Percentiles rank a stretch among this genome's conserved stretches.
Evolutionary conservation across 176 grass and related monocot genomes (phyloP).

Genomic region (Guadua angustifolia): DNA sequence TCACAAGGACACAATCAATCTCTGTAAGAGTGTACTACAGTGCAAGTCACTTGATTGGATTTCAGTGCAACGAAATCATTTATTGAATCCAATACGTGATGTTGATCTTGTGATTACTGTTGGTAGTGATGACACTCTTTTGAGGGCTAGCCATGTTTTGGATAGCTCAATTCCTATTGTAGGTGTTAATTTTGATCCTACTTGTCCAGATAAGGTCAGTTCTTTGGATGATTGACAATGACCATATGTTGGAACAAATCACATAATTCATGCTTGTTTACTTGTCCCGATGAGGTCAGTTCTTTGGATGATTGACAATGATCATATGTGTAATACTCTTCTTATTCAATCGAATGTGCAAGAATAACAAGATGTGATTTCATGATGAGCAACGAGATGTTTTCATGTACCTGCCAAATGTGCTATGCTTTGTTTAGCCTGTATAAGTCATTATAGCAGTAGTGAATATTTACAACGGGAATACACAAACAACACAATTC

Average conservation of each 20-base stretch:
- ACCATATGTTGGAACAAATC: conserved; percentile 9
- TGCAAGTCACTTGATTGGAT: conserved; percentile 59
- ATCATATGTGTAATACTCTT: no score
- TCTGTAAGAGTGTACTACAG: conserved; percentile 63
- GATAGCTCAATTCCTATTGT: conserved; percentile 73
- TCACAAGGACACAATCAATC: conserved; percentile 77
- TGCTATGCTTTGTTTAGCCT: no score
- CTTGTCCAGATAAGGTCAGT: conserved; percentile 67
- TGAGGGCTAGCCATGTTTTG: conserved; percentile 81
- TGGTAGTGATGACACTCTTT: conserved; percentile 86
- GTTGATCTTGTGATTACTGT: conserved; percentile 87
- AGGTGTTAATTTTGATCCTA: conserved; percentile 95
- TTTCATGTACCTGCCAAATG: no score
- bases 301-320: no score
- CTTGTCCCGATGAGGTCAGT: no score
- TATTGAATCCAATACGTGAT: conserved; percentile 62
- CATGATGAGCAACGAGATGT: no score
- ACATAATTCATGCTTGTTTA: neutral
- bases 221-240: neutral
- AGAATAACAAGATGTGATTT: no score
- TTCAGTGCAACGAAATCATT: conserved; percentile 62
- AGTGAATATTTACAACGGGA: no score
- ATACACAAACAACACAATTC: no score
- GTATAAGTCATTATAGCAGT: no score
- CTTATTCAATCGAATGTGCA: no score